A percentile compares a stretch with the other conserved stretches of the same genome.
Conservation (phyloP, 192 early-diverging fungal genomes). For the Umbelopsis vinacea region DNA sequence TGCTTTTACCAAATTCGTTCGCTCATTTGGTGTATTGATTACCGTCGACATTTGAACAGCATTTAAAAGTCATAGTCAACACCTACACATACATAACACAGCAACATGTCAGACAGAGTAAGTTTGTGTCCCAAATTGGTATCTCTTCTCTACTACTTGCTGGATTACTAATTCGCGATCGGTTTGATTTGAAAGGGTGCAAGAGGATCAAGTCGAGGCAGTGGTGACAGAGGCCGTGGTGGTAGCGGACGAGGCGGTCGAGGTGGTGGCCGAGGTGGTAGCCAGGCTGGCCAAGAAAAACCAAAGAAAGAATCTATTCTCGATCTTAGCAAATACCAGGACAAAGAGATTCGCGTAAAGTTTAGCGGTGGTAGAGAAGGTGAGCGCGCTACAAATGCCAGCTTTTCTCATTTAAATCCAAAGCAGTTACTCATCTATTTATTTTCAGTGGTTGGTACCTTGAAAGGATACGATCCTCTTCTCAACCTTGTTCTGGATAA, state of each 20-base stretch:
- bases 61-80: background rate
- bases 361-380: slow-evolving; percentile 95
- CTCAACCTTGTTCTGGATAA: slow-evolving; percentile 95
- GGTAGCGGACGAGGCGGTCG: slow-evolving; percentile 57
- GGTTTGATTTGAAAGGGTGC: background rate
- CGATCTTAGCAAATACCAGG: slow-evolving; percentile 91
- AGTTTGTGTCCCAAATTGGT: background rate
- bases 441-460: slow-evolving; percentile 76
- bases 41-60: background rate
- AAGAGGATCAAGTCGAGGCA: slow-evolving; percentile 33
- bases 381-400: slow-evolving; percentile 37
- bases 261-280: slow-evolving; percentile 52
- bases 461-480: slow-evolving; percentile 94
- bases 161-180: background rate
- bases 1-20: background rate
- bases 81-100: background rate
- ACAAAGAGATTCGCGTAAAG: slow-evolving; percentile 91
- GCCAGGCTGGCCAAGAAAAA: slow-evolving; percentile 60
- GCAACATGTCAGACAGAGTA: slow-evolving; percentile 18
- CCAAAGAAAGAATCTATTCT: slow-evolving; percentile 90
- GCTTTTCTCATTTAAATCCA: background rate
- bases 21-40: background rate
- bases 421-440: background rate
- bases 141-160: background rate
- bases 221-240: slow-evolving; percentile 55